Evolutionary conservation across 495 filamentous ascomycete genomes (phyloP), one percentile per base, ranked within the genome.

Genomic region (Hapsidospora chrysogenum): DNA sequence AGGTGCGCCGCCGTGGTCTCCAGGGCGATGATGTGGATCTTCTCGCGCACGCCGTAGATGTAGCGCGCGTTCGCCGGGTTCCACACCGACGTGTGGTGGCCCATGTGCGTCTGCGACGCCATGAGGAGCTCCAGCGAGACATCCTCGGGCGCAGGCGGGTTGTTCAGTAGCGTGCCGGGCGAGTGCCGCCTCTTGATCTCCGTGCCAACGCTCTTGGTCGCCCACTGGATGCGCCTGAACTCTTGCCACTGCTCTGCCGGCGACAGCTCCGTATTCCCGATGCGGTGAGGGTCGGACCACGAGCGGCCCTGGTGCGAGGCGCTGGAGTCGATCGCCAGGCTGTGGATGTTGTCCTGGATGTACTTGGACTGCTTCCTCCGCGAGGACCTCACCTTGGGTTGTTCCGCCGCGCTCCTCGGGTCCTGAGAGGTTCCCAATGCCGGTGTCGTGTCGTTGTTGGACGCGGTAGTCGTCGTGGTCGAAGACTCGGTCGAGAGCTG

Each of bases 1-100:
- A 97, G 70, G 54, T 96, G 75, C 9, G 85, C 76, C 4, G 84
- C 82, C 13, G 79, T 95, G 35, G 70, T 58, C 49, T 96, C 89
- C 2, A 95, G 74, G 8, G 74, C 79, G 56, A 97, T 89, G 52
- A 97, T 87, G 60, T 97, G 89, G 41, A 94, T 78, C 31, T 78
- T 83, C 36, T 85, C 72, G 14, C 87, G 73, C 41, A 92, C 75
- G 48, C 89, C 89, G 52, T 80, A 86, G 55, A 97, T 96, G 60
- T 96, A 96, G 26, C 83, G 76, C 33, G 82, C 75, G 64, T 96
- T 97, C 26, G 74, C 74, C 10, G 92, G 87, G 61, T 96, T 92
- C 89, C 89, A 97, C 37, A 85, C 72, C 31, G 85, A 84, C 2
- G 81, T 89, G 45, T 78, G 66, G 61, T 96, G 89, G 39, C 89